These are phyloP conservation scores for Paramecium pentaurelia DNA, from an alignment of 73 alveolate genomes.

Conservation along the genomic window DNA sequence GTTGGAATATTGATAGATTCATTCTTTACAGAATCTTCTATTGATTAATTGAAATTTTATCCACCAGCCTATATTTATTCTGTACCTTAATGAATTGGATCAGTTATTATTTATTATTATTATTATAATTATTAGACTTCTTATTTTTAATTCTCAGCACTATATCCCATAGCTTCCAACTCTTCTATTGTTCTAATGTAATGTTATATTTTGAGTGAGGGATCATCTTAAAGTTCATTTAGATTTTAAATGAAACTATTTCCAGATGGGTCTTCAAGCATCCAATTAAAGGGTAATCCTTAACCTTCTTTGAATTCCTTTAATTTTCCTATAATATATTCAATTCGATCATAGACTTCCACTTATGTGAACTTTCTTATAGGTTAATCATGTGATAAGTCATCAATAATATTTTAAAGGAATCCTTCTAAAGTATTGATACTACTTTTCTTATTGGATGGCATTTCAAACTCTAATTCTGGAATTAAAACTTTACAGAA, in stretches of 20 bases:
- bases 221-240: conserved; percentile 91
- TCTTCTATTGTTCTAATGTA: conserved; percentile 80
- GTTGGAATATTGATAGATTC: conserved; percentile 68
- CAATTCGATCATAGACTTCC: conserved; percentile 80
- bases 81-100: conserved; percentile 3
- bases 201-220: conserved; percentile 66
- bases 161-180: conserved; percentile 82
- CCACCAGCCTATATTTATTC: conserved; percentile 62
- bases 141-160: conserved; percentile 44
- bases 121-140: conserved; percentile 9
- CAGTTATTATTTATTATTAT: neutral
- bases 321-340: conserved; percentile 73
- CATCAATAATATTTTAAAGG: conserved; percentile 78
- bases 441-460: conserved; percentile 92
- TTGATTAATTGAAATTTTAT: conserved; percentile 59
- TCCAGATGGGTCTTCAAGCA: conserved; percentile 96
- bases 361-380: conserved; percentile 85
- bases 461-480: conserved; percentile 90
- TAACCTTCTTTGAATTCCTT: conserved; percentile 76
- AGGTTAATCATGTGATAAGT: conserved; percentile 78
- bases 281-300: conserved; percentile 87
- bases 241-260: conserved; percentile 91
- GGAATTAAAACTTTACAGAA: conserved; percentile 83
- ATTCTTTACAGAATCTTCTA: conserved; percentile 65
- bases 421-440: conserved; percentile 95